These are phyloP conservation scores for Hanseniaspora lachancei DNA, from an alignment of 805 yeast genomes.

Conservation along the genomic window DNA sequence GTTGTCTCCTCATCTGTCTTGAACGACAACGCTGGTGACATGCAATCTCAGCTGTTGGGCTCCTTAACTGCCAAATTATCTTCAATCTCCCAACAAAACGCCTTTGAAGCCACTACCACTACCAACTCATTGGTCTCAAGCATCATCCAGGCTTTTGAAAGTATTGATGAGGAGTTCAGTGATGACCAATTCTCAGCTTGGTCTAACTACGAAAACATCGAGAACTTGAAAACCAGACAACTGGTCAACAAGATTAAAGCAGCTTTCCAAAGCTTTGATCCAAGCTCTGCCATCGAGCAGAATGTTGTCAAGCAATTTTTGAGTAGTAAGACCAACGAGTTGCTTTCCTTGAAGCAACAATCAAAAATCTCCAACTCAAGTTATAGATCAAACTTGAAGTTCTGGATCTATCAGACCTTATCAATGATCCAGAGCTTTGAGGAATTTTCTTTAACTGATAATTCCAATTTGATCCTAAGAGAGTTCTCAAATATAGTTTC, in stretches of 20 bases:
- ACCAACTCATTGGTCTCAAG: neutral
- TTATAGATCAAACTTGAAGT: neutral
- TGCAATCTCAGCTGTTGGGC: neutral
- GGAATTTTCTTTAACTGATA: neutral
- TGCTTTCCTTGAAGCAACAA: neutral
- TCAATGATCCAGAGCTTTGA: neutral
- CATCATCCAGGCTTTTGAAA: neutral
- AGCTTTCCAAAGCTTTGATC: neutral
- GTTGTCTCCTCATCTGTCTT: neutral
- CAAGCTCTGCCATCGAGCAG: neutral
- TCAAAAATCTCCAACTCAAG: neutral
- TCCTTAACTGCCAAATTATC: neutral
- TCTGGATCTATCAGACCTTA: slow-evolving; percentile 2
- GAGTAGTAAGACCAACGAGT: neutral
- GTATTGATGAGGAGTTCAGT: neutral
- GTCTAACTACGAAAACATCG: neutral
- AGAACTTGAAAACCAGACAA: neutral
- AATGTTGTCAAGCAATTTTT: neutral
- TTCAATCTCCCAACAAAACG: neutral
- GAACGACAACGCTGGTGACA: neutral
- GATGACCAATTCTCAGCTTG: neutral
- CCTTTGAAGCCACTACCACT: neutral
- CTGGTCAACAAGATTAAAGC: neutral
- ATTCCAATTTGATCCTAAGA: neutral
- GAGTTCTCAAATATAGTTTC: neutral